phyloP scores from a whole-genome alignment of 805 yeast species.

The Barnettozyma wickerhamii region DNA sequence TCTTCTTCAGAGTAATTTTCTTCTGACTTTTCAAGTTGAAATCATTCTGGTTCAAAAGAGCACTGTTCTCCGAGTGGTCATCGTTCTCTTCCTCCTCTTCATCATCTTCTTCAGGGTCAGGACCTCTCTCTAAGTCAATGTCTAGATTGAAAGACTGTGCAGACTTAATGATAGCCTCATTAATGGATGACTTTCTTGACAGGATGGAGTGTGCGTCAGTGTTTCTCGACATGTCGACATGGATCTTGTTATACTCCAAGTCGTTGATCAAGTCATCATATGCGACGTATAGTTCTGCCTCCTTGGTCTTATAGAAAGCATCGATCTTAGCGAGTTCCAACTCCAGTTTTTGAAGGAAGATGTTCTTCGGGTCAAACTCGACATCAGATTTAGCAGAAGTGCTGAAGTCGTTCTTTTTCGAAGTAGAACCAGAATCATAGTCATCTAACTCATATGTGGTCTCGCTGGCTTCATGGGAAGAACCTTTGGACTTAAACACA shows the following conservation, averaged over 20 bases:
- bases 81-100: conserved; percentile 37
- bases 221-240: conserved; percentile 21
- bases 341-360: conserved; percentile 42
- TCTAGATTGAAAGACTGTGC: conserved; percentile 20
- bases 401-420: not conserved
- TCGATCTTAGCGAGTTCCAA: conserved; percentile 50
- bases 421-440: conserved; percentile 7
- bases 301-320: conserved; percentile 44
- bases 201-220: conserved; percentile 21
- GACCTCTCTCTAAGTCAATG: conserved; percentile 13
- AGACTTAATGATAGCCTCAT: conserved; percentile 18
- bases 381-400: conserved; percentile 8
- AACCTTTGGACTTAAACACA: conserved; percentile 1
- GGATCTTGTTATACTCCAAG: conserved; percentile 35
- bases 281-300: conserved; percentile 40
- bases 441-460: conserved; percentile 25
- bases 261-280: conserved; percentile 45
- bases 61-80: conserved; percentile 41
- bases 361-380: conserved; percentile 32
- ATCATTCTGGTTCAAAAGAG: conserved; percentile 45
- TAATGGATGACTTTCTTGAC: conserved; percentile 21
- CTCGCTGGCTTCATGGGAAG: not conserved
- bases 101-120: conserved; percentile 27
- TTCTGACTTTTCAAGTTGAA: conserved; percentile 46
- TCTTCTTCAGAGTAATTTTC: conserved; percentile 63